phyloP scores from a whole-genome alignment of 2,329 filamentous ascomycete genomes.

The Myotisia sp. region DNA sequence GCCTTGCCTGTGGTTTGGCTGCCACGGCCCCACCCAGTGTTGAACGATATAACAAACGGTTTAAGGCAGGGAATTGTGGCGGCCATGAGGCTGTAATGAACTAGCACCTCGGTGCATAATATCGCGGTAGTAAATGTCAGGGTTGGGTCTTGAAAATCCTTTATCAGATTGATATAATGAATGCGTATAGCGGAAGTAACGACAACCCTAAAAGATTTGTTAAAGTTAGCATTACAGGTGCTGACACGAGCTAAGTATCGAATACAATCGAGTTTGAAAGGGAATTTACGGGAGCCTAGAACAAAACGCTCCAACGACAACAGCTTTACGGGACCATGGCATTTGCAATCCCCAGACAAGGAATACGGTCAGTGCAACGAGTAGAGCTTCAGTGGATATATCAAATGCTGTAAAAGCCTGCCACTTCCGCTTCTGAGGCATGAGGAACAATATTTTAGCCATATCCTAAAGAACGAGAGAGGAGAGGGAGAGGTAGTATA shows the following conservation, averaged over 20 bases:
- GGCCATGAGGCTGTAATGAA: constrained; percentile 29
- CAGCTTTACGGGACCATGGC: constrained; percentile 19
- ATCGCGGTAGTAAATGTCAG: constrained; percentile 20
- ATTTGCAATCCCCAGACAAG: constrained; percentile 28
- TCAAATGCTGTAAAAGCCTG: constrained; percentile 28
- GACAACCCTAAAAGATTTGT: constrained; percentile 17
- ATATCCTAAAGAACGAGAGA: neutral
- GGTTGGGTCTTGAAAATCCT: constrained; percentile 18
- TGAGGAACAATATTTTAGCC: neutral
- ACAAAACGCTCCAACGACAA: constrained; percentile 26
- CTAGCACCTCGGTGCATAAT: constrained; percentile 25
- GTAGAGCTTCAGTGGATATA: constrained; percentile 21
- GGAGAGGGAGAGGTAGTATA: no score
- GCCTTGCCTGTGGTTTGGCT: constrained; percentile 8
- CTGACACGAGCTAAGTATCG: no score
- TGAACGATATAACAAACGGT: constrained; percentile 11
- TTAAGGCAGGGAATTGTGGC: constrained; percentile 26
- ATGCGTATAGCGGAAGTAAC: constrained; percentile 23
- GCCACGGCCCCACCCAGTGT: constrained; percentile 7
- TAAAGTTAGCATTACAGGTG: constrained; percentile 1
- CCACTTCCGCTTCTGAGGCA: constrained; percentile 18
- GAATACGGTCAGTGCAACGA: constrained; percentile 20
- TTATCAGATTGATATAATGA: constrained; percentile 19
- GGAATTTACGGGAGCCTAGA: constrained; percentile 21
- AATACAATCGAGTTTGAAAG: no score